Evolutionary conservation across 768 basidiomycete species (phyloP), one percentile per base, ranked within the genome.

Genomic region (Podaxis rugospora): DNA sequence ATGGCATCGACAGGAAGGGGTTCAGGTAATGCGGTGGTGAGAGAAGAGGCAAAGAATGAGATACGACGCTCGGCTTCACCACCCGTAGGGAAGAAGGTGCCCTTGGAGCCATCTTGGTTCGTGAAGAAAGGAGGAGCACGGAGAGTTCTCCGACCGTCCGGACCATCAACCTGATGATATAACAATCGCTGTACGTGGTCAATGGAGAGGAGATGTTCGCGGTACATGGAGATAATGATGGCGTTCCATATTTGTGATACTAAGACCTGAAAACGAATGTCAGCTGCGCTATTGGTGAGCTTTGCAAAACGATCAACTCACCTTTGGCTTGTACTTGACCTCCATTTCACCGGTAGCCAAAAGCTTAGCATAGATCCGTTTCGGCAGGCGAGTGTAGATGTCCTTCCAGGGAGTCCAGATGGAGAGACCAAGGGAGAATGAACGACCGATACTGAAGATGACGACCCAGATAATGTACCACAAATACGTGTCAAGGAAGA

Each of bases 391-490:
- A 14, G 94, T 94, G 72, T 88, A 99, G 60, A 98, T 93, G 68
- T 98, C 96, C 75, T 90, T 90, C 97, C 97, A 99, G 0, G 97
- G 97, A 0, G 97, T 98, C 97, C 97, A 99, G 65, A 99, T 97
- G 23, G 93, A 95, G 64, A 99, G 80, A 10, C 97, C 97, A 27
- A 99, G 82, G 1, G 88, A 80, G 72, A 99, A 99, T 18, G 93
- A 93, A 18, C 95, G 85, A 7, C 84, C 88, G 51, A 96, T 89
- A 69, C 89, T 92, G 81, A 95, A 94, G 67, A 96, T 89, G 64
- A 96, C 95, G 68, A 94, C 85, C 96, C 96, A 98, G 72, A 98
- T 95, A 79, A 98, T 93, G 78, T 97, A 99, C 97, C 97, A 99
- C 49, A 99, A 78, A 81, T 98, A 99, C 50, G 97, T 99, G 81